A percentile compares a stretch with the other conserved stretches of the same genome.
Conservation (phyloP, 805 yeast species). For the Starmerella apicola region DNA sequence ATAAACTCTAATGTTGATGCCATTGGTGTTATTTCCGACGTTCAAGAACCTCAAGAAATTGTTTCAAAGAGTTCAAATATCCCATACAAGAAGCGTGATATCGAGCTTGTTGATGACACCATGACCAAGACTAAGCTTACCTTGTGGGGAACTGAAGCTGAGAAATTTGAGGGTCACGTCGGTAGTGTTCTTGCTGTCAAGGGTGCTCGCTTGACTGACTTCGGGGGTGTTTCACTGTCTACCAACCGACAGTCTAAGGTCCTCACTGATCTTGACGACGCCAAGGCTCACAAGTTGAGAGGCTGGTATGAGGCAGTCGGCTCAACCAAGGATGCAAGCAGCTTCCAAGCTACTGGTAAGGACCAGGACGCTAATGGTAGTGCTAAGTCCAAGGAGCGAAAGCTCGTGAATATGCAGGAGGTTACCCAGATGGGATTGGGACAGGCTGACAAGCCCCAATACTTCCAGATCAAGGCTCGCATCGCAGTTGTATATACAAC, state of each 20-base stretch:
- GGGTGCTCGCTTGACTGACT: slow-evolving; percentile 81
- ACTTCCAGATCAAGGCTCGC: slow-evolving; percentile 61
- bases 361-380: slow-evolving; percentile 31
- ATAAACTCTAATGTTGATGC: slow-evolving; percentile 64
- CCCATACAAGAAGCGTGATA: slow-evolving; percentile 84
- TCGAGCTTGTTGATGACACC: slow-evolving; percentile 73
- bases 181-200: slow-evolving; percentile 76
- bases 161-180: slow-evolving; percentile 51
- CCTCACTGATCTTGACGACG: slow-evolving; percentile 71
- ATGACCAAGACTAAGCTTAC: slow-evolving; percentile 67
- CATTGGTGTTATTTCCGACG: slow-evolving; percentile 70
- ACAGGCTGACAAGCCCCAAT: slow-evolving; percentile 65
- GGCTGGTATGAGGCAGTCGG: slow-evolving; percentile 94
- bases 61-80: slow-evolving; percentile 80
- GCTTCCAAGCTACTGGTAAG: slow-evolving; percentile 33
- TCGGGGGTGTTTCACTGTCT: slow-evolving; percentile 73
- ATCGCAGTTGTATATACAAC: slow-evolving; percentile 61
- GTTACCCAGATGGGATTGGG: slow-evolving; percentile 62
- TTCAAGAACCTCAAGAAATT: slow-evolving; percentile 63
- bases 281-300: slow-evolving; percentile 74
- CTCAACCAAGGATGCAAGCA: slow-evolving; percentile 29
- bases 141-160: slow-evolving; percentile 81
- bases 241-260: slow-evolving; percentile 68
- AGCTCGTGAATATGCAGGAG: slow-evolving; percentile 41
- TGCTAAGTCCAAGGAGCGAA: slow-evolving; percentile 35